Evolutionary conservation across 2,329 filamentous ascomycete genomes (phyloP), one percentile per base, ranked within the genome.

Genomic region (Pseudocercospora pini-densiflorae): DNA sequence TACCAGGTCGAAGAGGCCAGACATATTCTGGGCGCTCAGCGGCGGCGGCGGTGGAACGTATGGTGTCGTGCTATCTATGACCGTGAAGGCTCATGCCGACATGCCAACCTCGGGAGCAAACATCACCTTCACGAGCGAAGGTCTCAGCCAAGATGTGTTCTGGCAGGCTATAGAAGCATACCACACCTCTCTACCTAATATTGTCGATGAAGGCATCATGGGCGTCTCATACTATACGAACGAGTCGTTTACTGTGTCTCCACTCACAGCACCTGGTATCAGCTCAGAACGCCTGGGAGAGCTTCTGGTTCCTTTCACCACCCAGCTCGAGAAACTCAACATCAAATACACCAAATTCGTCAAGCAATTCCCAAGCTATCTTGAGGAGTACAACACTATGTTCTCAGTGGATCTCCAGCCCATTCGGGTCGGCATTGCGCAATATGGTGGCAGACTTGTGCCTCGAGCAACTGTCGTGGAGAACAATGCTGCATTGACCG

Each of bases 21-120:
- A 90, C 60, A 79, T 90, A 1, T 90, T 87, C 78, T 91, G 88
- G 88, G 89, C 88, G 1, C 76, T 89, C 0, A 80, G 81, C 49
- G 87, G 88, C 3, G 87, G 88, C 0, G 88, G 88, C 1, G 85
- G 83, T 9, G 86, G 87, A 16, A 89, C 82, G 31, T 90, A 85
- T 69, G 88, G 81, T 1, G 80, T 89, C 1, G 85, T 89, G 1
- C 75, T 82, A 16, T 86, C 84, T 1, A 80, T 89, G 74, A 89
- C 85, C 0, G 78, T 84, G 47, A 85, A 84, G 67, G 81, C 83
- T 1, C 80, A 88, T 73, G 76, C 79, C 0, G 81, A 84, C 63
- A 74, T 74, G 6, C 74, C 76, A 0, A 78, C 83, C 3, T 79
- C 81, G 1, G 85, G 81, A 1, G 79, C 82, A 1, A 81, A 78